Evolutionary conservation across 805 yeast genomes (phyloP).

Genomic region (Saccharomyces cerevisiae): DNA sequence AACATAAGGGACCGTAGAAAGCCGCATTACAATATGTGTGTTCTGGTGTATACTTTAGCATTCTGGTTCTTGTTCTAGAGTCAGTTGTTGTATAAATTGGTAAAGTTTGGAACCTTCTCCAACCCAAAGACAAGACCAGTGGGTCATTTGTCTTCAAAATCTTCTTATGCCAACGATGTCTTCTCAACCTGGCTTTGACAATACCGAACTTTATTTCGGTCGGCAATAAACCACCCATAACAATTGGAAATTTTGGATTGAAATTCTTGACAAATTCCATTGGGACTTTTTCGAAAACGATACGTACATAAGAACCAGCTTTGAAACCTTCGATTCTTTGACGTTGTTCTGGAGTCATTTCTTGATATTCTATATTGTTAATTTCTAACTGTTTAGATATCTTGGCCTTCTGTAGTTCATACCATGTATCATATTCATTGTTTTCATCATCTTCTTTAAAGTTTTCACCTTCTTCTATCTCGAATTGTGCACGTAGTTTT

Average conservation of each 20-base stretch:
- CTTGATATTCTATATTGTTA: slow-evolving; percentile 69
- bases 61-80: slow-evolving; percentile 93
- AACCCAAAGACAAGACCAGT: slow-evolving; percentile 82
- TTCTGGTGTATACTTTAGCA: slow-evolving; percentile 97
- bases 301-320: slow-evolving; percentile 89
- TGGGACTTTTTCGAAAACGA: slow-evolving; percentile 76
- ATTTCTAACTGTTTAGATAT: slow-evolving; percentile 94
- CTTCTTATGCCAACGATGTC: slow-evolving; percentile 98
- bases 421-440: slow-evolving; percentile 91
- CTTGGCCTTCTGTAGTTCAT: slow-evolving; percentile 91
- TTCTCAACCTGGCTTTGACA: slow-evolving; percentile 85
- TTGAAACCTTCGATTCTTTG: slow-evolving; percentile 80
- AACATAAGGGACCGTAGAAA: slow-evolving; percentile 92
- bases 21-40: slow-evolving; percentile 95
- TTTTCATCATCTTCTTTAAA: slow-evolving; percentile 76
- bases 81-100: slow-evolving; percentile 95
- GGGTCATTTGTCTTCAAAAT: slow-evolving; percentile 94
- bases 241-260: slow-evolving; percentile 75
- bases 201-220: slow-evolving; percentile 92
- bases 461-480: slow-evolving; percentile 54
- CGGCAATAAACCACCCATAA: slow-evolving; percentile 83
- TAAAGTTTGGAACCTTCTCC: slow-evolving; percentile 96
- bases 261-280: slow-evolving; percentile 85
- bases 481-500: slow-evolving; percentile 79
- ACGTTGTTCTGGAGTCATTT: slow-evolving; percentile 70